A percentile compares a stretch with the other conserved stretches of the same genome.
Conservation (phyloP, 371 early-diverging fungal species). For the Mucor lusitanicus region DNA sequence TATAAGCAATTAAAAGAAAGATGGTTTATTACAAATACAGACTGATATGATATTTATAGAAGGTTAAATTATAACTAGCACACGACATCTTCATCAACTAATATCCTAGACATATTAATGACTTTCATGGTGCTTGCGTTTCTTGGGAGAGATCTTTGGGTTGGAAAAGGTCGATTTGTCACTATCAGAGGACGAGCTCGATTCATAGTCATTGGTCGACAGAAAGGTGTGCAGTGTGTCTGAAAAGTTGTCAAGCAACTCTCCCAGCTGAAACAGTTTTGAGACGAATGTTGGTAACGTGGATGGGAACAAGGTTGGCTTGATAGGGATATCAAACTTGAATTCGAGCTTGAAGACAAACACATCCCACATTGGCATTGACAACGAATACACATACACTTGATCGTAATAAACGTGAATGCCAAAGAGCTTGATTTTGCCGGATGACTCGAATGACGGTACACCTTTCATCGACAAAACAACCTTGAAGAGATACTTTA, state of each 20-base stretch:
- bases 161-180: conserved; percentile 4
- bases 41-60: too few species aligned
- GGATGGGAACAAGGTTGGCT: too few species aligned
- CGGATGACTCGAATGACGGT: neutral
- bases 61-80: too few species aligned
- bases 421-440: conserved; percentile 12
- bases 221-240: too few species aligned
- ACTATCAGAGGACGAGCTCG: conserved; percentile 11
- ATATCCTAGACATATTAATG: neutral
- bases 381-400: conserved; percentile 14
- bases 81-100: too few species aligned
- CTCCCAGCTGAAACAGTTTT: neutral
- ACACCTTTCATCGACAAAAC: conserved; percentile 5
- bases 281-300: too few species aligned
- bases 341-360: conserved; percentile 4
- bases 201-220: conserved; percentile 10
- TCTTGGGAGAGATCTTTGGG: neutral
- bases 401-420: conserved; percentile 12
- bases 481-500: conserved; percentile 10
- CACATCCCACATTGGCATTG: conserved; percentile 17
- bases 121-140: neutral
- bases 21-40: too few species aligned
- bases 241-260: too few species aligned
- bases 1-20: too few species aligned
- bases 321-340: conserved; percentile 5